phyloP scores from a whole-genome alignment of 176 grass and related monocot genomes.

The Pontederia paniculata region DNA sequence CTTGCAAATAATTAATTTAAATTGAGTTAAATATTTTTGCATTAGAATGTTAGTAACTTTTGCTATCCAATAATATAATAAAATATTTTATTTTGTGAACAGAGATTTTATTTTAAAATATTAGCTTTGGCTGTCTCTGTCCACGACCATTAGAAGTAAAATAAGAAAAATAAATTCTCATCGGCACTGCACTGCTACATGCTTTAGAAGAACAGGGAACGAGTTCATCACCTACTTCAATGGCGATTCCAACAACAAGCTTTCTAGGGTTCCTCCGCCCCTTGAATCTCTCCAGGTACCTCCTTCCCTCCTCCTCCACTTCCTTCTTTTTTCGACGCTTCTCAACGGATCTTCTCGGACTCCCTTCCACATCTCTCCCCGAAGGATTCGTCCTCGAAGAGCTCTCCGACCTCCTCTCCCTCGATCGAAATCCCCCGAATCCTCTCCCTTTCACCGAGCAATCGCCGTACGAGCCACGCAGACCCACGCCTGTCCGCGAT shows the following conservation, averaged over 20 bases:
- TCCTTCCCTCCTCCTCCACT: not conserved
- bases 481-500: constrained; percentile 1
- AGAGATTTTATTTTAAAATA: too few species aligned
- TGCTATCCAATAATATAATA: too few species aligned
- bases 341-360: constrained; percentile 4
- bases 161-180: too few species aligned
- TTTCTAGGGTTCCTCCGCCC: constrained; percentile 3
- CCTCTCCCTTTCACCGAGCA: not conserved
- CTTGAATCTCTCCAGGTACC: not conserved
- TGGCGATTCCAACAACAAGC: not conserved
- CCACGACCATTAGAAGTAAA: too few species aligned
- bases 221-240: too few species aligned
- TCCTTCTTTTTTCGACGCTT: constrained; percentile 11
- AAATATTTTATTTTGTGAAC: too few species aligned
- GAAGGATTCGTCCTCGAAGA: constrained; percentile 50
- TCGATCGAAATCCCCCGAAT: constrained; percentile 4
- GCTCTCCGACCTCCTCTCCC: constrained; percentile 38
- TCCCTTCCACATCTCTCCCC: constrained; percentile 12
- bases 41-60: too few species aligned
- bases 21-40: too few species aligned
- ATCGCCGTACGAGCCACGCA: not conserved
- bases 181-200: too few species aligned
- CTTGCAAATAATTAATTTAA: too few species aligned
- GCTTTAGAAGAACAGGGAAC: too few species aligned
- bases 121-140: too few species aligned